Percentiles rank a stretch among this genome's conserved stretches.
Evolutionary conservation across 495 filamentous ascomycete species (phyloP).

Genomic region (Hyaloscypha variabilis): DNA sequence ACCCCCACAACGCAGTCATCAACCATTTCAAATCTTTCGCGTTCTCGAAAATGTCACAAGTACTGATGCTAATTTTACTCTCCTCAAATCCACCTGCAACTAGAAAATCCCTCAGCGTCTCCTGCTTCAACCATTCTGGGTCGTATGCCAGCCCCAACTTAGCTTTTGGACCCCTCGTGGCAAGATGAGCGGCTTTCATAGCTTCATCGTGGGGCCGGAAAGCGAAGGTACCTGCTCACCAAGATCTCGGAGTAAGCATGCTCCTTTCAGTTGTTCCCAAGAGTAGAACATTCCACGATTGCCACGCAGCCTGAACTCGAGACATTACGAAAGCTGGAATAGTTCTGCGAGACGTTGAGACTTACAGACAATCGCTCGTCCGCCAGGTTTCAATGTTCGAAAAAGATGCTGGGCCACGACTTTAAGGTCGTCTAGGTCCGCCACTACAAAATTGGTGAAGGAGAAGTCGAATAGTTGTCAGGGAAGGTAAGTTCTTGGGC

Average conservation of each 20-base stretch:
- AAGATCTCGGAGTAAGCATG: too few relatives aligned
- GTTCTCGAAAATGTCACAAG: constrained; percentile 3
- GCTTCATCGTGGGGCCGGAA: constrained; percentile 26
- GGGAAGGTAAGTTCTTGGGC: constrained; percentile 29
- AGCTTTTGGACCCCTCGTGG: constrained; percentile 22
- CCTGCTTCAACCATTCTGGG: neutral
- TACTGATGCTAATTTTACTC: constrained; percentile 1
- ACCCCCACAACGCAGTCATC: constrained; percentile 32
- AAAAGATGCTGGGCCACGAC: constrained; percentile 31
- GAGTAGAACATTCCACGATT: too few relatives aligned
- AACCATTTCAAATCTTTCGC: constrained; percentile 26
- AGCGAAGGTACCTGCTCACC: constrained; percentile 32
- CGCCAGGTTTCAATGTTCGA: constrained; percentile 34
- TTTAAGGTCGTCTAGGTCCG: constrained; percentile 18
- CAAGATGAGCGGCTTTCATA: constrained; percentile 23
- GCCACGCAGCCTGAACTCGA: too few relatives aligned
- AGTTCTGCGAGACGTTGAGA: too few relatives aligned
- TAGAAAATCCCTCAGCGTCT: constrained; percentile 7
- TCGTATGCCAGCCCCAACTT: constrained; percentile 16
- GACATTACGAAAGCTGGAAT: too few relatives aligned
- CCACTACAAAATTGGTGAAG: constrained; percentile 28
- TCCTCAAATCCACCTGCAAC: constrained; percentile 19
- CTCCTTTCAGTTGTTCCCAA: too few relatives aligned
- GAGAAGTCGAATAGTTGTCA: constrained; percentile 32
- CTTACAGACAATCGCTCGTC: constrained; percentile 29